Conservation (phyloP, 306 rosid species). For the Mimosa bimucronata region DNA sequence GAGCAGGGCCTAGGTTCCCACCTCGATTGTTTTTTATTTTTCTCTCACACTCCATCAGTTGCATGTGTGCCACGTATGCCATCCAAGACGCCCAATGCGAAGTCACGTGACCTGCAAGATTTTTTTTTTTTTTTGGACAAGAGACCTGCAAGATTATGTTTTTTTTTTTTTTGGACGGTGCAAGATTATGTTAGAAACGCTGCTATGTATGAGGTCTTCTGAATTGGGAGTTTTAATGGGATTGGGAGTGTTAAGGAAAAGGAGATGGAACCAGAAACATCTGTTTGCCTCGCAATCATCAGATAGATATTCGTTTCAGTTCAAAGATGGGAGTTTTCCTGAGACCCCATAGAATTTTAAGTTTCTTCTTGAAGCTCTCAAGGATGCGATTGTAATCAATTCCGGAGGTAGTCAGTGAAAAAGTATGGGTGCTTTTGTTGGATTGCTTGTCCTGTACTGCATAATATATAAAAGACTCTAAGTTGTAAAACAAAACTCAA, state of each 20-base stretch:
- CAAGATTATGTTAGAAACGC: constrained; percentile 19
- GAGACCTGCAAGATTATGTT: no score
- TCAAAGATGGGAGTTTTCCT: background rate
- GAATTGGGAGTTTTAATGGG: no score
- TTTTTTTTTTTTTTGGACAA: no score
- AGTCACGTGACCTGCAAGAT: constrained; percentile 39
- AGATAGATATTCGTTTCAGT: background rate
- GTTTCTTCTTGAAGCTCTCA: background rate
- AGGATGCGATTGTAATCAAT: constrained; percentile 3
- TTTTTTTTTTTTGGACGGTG: no score
- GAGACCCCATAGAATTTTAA: background rate
- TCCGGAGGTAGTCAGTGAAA: background rate
- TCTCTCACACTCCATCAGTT: background rate
- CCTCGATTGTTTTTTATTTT: background rate
- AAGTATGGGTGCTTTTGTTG: background rate
- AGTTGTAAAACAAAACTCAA: background rate
- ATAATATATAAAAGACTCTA: background rate
- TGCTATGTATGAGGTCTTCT: background rate
- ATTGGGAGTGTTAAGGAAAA: no score
- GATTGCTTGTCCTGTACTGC: background rate
- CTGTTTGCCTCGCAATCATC: constrained; percentile 19
- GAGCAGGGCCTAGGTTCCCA: background rate
- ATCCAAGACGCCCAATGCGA: background rate
- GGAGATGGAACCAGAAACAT: constrained; percentile 6
- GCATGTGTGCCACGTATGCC: constrained; percentile 54